Conservation (phyloP, 176 grass and related monocot genomes). For the Raddia guianensis region DNA sequence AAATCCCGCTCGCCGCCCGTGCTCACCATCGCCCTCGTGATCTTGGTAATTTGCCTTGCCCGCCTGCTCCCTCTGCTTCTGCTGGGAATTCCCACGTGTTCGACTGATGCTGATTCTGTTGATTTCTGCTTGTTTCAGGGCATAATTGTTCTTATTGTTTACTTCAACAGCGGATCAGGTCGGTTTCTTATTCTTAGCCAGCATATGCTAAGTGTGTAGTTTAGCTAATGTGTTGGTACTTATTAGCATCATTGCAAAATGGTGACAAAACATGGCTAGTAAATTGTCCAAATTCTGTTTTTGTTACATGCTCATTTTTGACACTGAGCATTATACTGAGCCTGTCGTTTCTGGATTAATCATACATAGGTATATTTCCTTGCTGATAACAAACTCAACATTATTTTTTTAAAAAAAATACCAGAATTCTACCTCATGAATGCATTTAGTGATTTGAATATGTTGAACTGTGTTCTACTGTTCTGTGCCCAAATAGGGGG, state of each 20-base stretch:
- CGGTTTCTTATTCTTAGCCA: slow-evolving; percentile 17
- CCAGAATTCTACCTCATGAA: too few species aligned
- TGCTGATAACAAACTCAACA: not conserved
- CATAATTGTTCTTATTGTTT: slow-evolving; percentile 73
- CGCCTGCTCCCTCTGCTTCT: not conserved
- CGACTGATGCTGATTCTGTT: not conserved
- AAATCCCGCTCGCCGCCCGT: slow-evolving; percentile 82
- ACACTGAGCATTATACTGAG: not conserved
- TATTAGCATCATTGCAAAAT: not conserved
- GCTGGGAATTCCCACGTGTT: not conserved
- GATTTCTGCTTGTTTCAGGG: slow-evolving; percentile 49
- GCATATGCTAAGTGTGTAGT: not conserved
- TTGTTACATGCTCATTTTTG: not conserved
- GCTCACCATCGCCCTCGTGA: slow-evolving; percentile 69
- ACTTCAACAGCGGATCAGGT: slow-evolving; percentile 76
- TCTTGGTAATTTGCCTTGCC: slow-evolving; percentile 52
- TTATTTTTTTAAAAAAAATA: too few species aligned
- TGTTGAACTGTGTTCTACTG: not conserved
- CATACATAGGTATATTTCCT: not conserved
- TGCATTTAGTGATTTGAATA: not conserved
- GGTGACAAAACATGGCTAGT: not conserved
- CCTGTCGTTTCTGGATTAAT: not conserved
- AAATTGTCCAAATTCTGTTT: not conserved
- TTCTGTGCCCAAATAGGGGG: not conserved
- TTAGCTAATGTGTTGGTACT: not conserved